phyloP scores from a whole-genome alignment of 2,329 filamentous ascomycete genomes.

The Niveomyces coronatus region DNA sequence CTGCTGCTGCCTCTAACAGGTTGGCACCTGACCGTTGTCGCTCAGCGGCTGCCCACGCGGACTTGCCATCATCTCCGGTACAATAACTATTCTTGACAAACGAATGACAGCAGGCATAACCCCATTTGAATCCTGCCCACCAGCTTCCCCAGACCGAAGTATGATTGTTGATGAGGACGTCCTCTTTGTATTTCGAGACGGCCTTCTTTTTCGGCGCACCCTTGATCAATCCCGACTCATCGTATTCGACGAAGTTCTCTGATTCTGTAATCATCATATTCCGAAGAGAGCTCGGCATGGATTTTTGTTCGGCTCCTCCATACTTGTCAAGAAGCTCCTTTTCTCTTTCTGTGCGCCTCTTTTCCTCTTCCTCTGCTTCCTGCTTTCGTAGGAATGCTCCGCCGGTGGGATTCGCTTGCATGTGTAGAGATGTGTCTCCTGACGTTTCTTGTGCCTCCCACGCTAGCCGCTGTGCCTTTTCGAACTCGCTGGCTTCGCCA shows the following conservation, averaged over 20 bases:
- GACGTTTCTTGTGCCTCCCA: constrained; percentile 89
- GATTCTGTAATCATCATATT: constrained; percentile 65
- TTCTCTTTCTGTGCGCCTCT: constrained; percentile 55
- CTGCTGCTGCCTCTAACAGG: constrained; percentile 18
- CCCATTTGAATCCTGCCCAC: constrained; percentile 95
- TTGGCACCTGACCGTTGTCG: constrained; percentile 39
- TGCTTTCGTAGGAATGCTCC: constrained; percentile 78
- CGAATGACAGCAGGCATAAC: constrained; percentile 91
- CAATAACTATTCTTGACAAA: constrained; percentile 95
- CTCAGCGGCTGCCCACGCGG: constrained; percentile 69
- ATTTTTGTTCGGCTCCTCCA: constrained; percentile 52
- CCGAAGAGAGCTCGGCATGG: constrained; percentile 50
- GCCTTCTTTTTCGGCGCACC: constrained; percentile 66
- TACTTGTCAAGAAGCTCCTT: constrained; percentile 74
- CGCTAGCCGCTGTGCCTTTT: constrained; percentile 77
- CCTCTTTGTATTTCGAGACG: constrained; percentile 87
- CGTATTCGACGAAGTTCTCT: constrained; percentile 87
- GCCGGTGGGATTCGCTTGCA: constrained; percentile 93
- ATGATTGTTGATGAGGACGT: constrained; percentile 84
- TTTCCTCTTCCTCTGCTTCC: constrained; percentile 62
- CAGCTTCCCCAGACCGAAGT: constrained; percentile 90
- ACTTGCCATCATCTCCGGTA: constrained; percentile 80
- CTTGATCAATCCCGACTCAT: constrained; percentile 81
- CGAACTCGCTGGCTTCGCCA: constrained; percentile 88
- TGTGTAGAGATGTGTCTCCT: constrained; percentile 69